Evolutionary conservation across 768 basidiomycete genomes (phyloP).

Genomic region (Boletus subparvulus): DNA sequence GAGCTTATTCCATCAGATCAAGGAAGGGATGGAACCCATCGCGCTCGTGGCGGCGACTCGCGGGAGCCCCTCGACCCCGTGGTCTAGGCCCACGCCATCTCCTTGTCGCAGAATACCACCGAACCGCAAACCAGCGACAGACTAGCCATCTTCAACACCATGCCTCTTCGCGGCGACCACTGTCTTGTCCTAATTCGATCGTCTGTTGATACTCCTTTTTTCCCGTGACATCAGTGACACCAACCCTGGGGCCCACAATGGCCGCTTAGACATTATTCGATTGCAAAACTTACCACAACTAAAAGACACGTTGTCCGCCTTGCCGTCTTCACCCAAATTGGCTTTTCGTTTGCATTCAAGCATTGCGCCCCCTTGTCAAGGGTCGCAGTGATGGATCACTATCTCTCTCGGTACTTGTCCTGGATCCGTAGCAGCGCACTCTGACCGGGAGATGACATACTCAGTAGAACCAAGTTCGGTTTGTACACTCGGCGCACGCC

Average conservation of each 20-base stretch:
- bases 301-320: conserved; percentile 13
- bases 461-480: not conserved
- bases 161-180: not conserved
- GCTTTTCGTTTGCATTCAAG: not conserved
- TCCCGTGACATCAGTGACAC: not conserved
- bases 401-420: not conserved
- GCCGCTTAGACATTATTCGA: conserved; percentile 7
- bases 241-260: not conserved
- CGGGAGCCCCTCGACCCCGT: not conserved
- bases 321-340: not conserved
- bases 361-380: not conserved
- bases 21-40: not conserved
- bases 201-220: conserved; percentile 9
- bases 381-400: not conserved
- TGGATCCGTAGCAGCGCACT: conserved; percentile 14
- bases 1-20: not conserved
- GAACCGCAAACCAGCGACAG: not conserved
- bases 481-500: not conserved
- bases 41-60: not conserved
- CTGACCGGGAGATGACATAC: not conserved
- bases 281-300: conserved; percentile 3
- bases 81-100: not conserved
- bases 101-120: not conserved
- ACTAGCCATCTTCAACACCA: not conserved
- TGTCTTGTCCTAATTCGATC: not conserved